phyloP scores from a whole-genome alignment of 2,329 filamentous ascomycete species.

The Aspergillus fructus region DNA sequence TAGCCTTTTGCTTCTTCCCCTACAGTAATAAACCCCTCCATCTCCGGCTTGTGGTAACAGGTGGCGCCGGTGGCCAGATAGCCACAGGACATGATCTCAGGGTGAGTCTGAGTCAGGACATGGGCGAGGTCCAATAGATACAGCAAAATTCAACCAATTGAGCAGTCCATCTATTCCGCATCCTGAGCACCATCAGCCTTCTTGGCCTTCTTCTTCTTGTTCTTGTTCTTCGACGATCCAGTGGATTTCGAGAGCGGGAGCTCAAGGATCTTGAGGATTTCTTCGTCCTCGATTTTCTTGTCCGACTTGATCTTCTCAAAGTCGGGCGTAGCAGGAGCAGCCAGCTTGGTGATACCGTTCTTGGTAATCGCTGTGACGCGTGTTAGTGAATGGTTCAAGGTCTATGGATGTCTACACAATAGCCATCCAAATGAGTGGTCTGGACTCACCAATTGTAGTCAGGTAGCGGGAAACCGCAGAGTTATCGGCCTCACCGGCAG shows the following conservation, averaged over 20 bases:
- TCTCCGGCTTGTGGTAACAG: slow-evolving; percentile 3
- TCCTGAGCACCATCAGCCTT: slow-evolving; percentile 46
- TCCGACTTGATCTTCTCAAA: slow-evolving; percentile 83
- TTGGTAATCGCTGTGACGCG: slow-evolving; percentile 78
- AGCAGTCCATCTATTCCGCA: slow-evolving; percentile 38
- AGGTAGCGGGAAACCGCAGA: slow-evolving; percentile 81
- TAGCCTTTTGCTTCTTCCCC: not conserved
- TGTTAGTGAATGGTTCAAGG: slow-evolving; percentile 8
- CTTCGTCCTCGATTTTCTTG: slow-evolving; percentile 97
- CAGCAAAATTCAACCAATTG: slow-evolving; percentile 16
- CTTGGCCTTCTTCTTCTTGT: slow-evolving; percentile 77
- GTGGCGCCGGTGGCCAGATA: slow-evolving; percentile 2
- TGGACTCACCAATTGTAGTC: slow-evolving; percentile 82
- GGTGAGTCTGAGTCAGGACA: slow-evolving; percentile 17
- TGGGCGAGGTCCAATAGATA: slow-evolving; percentile 14
- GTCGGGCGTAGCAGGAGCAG: slow-evolving; percentile 73
- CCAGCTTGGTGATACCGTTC: slow-evolving; percentile 88
- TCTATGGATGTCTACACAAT: not conserved
- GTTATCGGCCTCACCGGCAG: slow-evolving; percentile 89
- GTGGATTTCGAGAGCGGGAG: slow-evolving; percentile 69
- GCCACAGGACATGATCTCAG: slow-evolving; percentile 13
- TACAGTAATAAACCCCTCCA: slow-evolving; percentile 1
- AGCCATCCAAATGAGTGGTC: not conserved
- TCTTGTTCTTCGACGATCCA: slow-evolving; percentile 77
- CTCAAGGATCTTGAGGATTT: slow-evolving; percentile 91